A percentile compares a stretch with the other conserved stretches of the same genome.
phyloP scores from a whole-genome alignment of 306 rosid species.

The Cicer pinnatifidum region DNA sequence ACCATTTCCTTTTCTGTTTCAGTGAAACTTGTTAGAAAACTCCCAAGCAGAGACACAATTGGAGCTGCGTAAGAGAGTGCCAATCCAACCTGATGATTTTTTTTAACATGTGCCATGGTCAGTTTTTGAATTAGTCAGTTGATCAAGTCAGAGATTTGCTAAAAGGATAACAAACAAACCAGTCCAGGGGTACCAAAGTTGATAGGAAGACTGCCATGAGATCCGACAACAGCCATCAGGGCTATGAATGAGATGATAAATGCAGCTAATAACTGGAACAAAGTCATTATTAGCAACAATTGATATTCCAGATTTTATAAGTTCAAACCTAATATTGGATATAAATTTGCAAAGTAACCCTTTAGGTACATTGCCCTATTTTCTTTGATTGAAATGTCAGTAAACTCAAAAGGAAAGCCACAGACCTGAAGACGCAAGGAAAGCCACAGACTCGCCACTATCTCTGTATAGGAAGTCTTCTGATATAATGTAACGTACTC shows the following conservation, averaged over 20 bases:
- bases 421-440: conserved; percentile 93
- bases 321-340: conserved; percentile 17
- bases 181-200: conserved; percentile 90
- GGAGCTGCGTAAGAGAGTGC: conserved; percentile 97
- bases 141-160: conserved; percentile 42
- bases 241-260: conserved; percentile 80
- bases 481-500: conserved; percentile 75
- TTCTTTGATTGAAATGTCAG: conserved; percentile 7
- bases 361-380: conserved; percentile 12
- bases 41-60: conserved; percentile 77
- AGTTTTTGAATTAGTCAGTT: conserved; percentile 30
- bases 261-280: conserved; percentile 83
- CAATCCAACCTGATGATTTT: conserved; percentile 73
- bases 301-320: conserved; percentile 35
- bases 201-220: conserved; percentile 66
- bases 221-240: conserved; percentile 88
- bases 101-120: conserved; percentile 9
- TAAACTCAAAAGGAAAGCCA: conserved; percentile 10
- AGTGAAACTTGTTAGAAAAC: conserved; percentile 86
- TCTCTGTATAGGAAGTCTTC: conserved; percentile 90
- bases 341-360: conserved; percentile 30
- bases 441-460: conserved; percentile 95
- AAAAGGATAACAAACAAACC: conserved; percentile 58
- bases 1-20: conserved; percentile 99
- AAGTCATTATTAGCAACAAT: conserved; percentile 35